Evolutionary conservation across 305 asterid genomes (phyloP).

Genomic region (Rubia peregrina): DNA sequence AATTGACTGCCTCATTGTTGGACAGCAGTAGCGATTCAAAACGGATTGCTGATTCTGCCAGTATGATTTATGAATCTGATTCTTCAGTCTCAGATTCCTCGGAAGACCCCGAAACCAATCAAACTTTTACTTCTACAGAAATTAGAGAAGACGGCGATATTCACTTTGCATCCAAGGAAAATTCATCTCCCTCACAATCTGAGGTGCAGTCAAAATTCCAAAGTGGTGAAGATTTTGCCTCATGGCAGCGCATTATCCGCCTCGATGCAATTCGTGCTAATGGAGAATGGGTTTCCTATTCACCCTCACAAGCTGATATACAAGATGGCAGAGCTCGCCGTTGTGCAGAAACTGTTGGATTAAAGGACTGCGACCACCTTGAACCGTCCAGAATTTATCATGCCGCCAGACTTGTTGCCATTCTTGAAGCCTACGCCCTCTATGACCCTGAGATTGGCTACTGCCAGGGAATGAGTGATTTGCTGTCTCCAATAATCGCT

Average conservation of each 20-base stretch:
- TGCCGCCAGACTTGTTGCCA: constrained; percentile 65
- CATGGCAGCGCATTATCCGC: constrained; percentile 87
- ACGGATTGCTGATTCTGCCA: constrained; percentile 34
- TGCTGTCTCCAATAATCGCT: constrained; percentile 68
- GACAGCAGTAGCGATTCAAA: constrained; percentile 41
- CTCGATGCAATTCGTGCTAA: constrained; percentile 80
- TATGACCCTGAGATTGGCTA: constrained; percentile 66
- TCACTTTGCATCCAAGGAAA: constrained; percentile 24
- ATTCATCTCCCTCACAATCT: constrained; percentile 19
- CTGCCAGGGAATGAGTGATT: constrained; percentile 84
- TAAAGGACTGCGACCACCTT: constrained; percentile 56
- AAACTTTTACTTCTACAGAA: constrained; percentile 38
- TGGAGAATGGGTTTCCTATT: constrained; percentile 56
- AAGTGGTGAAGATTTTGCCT: constrained; percentile 51
- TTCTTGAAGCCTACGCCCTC: constrained; percentile 68
- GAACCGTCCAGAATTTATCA: constrained; percentile 66
- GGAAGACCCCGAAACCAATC: constrained; percentile 46
- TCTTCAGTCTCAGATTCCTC: constrained; percentile 56
- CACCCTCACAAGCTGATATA: constrained; percentile 66
- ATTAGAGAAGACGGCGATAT: constrained; percentile 33
- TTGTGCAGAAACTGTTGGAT: constrained; percentile 54
- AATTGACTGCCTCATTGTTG: constrained; percentile 26
- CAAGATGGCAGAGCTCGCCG: constrained; percentile 47
- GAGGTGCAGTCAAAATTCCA: constrained; percentile 28
- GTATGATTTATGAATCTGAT: constrained; percentile 38